These are phyloP conservation scores for Paecilomyces formosus DNA, from an alignment of 2,329 filamentous ascomycete genomes.

Conservation along the genomic window DNA sequence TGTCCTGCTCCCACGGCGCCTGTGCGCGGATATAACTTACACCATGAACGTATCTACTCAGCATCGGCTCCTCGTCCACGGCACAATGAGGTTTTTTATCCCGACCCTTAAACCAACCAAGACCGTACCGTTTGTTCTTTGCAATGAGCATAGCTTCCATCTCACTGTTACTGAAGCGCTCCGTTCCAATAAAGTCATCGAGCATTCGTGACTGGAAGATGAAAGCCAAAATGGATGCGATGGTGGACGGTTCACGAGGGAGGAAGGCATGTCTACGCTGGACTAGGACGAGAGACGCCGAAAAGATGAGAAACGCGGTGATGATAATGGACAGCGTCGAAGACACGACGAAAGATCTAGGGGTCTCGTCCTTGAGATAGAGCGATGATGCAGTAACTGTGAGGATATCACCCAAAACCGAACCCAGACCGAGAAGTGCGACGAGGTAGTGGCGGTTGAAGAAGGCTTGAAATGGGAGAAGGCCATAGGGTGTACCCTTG, in stretches of 20 bases:
- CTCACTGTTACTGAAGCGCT: constrained; percentile 52
- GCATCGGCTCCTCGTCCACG: constrained; percentile 68
- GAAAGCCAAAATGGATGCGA: constrained; percentile 67
- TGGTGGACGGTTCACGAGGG: constrained; percentile 70
- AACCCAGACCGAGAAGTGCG: constrained; percentile 36
- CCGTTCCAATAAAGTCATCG: constrained; percentile 64
- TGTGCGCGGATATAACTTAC: constrained; percentile 22
- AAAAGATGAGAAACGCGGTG: constrained; percentile 56
- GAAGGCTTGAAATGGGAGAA: constrained; percentile 36
- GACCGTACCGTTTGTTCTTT: constrained; percentile 61
- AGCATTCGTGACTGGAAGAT: constrained; percentile 78
- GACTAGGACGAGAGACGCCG: constrained; percentile 54
- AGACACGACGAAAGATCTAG: constrained; percentile 58
- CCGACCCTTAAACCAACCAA: constrained; percentile 69
- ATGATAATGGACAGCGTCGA: constrained; percentile 56
- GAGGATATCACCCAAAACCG: constrained; percentile 39
- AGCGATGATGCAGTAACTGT: constrained; percentile 43
- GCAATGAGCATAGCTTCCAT: constrained; percentile 56
- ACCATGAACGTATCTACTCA: constrained; percentile 59
- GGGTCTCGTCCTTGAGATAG: constrained; percentile 40
- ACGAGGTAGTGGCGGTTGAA: constrained; percentile 39
- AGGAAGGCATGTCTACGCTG: constrained; percentile 63
- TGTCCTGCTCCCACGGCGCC: constrained; percentile 16
- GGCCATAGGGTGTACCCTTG: constrained; percentile 40
- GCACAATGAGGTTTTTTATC: constrained; percentile 70